A percentile compares a stretch with the other conserved stretches of the same genome.
phyloP scores from a whole-genome alignment of 495 filamentous ascomycete genomes.

The Daldinia grandis region DNA sequence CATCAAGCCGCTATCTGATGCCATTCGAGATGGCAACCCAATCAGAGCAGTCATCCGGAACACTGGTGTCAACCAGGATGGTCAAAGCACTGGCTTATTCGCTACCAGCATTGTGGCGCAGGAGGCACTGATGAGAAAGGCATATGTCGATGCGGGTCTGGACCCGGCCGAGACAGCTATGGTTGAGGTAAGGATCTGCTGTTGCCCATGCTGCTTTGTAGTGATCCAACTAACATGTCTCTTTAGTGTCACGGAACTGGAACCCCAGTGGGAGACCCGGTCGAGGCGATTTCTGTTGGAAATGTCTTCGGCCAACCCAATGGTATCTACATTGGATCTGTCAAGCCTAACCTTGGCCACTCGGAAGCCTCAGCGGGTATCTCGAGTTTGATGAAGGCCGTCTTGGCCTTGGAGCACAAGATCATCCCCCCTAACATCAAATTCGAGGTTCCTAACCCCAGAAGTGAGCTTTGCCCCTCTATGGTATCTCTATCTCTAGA shows the following conservation, averaged over 20 bases:
- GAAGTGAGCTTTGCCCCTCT: no score
- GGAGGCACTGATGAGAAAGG: conserved; percentile 50
- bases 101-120: conserved; percentile 56
- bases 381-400: conserved; percentile 50
- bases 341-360: conserved; percentile 42
- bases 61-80: conserved; percentile 57
- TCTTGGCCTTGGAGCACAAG: not conserved
- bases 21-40: conserved; percentile 54
- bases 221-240: not conserved
- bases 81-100: conserved; percentile 53
- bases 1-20: conserved; percentile 57
- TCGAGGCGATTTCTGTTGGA: conserved; percentile 52
- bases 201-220: not conserved
- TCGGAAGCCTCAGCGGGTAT: conserved; percentile 51
- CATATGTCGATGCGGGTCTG: conserved; percentile 47
- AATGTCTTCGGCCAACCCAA: not conserved
- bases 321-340: not conserved
- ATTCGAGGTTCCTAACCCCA: conserved; percentile 19
- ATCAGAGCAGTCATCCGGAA: conserved; percentile 59
- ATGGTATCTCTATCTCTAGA: no score
- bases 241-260: conserved; percentile 55
- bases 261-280: conserved; percentile 58
- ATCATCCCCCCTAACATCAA: not conserved
- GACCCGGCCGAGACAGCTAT: conserved; percentile 50
- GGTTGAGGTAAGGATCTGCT: conserved; percentile 46